Base-by-base conservation (phyloP, 2,329 filamentous ascomycete genomes). In the Fusarium duplospermum region DNA sequence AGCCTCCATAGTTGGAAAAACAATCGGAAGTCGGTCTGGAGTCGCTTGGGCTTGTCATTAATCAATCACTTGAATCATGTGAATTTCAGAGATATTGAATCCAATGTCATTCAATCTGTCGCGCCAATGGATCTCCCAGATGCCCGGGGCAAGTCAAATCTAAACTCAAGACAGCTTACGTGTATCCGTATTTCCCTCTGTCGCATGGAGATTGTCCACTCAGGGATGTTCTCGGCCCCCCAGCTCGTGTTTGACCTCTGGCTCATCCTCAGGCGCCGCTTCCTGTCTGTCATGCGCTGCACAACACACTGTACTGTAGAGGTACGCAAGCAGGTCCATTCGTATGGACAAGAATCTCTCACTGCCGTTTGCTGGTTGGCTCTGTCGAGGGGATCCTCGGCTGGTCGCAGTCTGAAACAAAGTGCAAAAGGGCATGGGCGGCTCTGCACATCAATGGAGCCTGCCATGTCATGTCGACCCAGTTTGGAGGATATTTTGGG, bases 281-380 rank as follows among this genome's bases (percentile, higher is more conserved):
- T 62, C 62, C 27, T 24, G 42, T 38, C 59, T 29, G 45, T 59
- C 36, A 33, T 64, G 68, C 66, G 61, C 58, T 64, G 62, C 62
- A 33, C 61, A 59, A 45, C 42, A 61, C 69, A 73, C 69, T 74
- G 72, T 75, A 31, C 47, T 33, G 13, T 33, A 33, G 31, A 33
- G 5, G 47, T 54, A 52, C 47, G 47, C 47, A 52, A 52, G 47
- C 47, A 27, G 24, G 47, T 52, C 22, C 47, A 29, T 27, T 8
- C 31, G 22, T 50, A 24, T 24, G 24, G 3, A 11, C 45, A 16
- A 18, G 18, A 10, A 75, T 63, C 62, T 71, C 71, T 73, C 70
- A 71, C 72, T 75, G 47, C 50, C 57, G 52, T 67, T 36, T 71
- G 58, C 69, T 73, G 72, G 70, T 75, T 75, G 72, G 72, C 27